These are phyloP conservation scores for Vaccinium darrowii DNA, from an alignment of 148 eudicot genomes.

Conservation along the genomic window DNA sequence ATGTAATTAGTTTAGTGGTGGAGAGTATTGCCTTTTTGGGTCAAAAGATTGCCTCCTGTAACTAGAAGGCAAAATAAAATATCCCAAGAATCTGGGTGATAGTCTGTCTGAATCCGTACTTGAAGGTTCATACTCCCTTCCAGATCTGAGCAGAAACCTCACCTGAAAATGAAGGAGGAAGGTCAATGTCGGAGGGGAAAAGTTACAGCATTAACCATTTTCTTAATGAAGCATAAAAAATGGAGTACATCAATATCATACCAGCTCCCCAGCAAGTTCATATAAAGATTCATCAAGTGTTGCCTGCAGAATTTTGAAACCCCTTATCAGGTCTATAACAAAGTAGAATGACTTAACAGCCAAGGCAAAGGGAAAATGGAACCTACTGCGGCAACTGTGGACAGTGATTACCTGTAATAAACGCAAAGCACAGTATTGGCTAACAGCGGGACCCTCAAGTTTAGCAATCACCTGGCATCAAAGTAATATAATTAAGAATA, in stretches of 20 bases:
- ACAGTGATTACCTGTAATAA: slow-evolving; percentile 71
- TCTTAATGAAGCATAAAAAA: neutral
- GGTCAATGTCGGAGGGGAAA: neutral
- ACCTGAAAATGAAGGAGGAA: slow-evolving; percentile 48
- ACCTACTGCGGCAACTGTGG: slow-evolving; percentile 6
- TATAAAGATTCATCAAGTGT: slow-evolving; percentile 92
- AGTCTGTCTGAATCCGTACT: neutral
- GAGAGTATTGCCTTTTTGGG: slow-evolving; percentile 53
- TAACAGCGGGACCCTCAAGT: slow-evolving; percentile 95
- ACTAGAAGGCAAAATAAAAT: slow-evolving; percentile 44
- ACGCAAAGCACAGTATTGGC: slow-evolving; percentile 95
- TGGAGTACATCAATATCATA: slow-evolving; percentile 26
- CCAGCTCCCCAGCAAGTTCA: slow-evolving; percentile 99
- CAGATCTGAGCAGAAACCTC: slow-evolving; percentile 93
- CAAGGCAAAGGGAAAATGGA: slow-evolving; percentile 2
- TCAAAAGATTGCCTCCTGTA: slow-evolving; percentile 62
- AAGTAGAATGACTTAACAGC: neutral
- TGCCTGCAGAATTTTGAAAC: slow-evolving; percentile 50
- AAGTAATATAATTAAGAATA: neutral
- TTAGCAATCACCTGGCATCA: slow-evolving; percentile 79
- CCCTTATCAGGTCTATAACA: slow-evolving; percentile 22
- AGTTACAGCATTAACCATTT: neutral
- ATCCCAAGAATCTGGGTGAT: slow-evolving; percentile 18
- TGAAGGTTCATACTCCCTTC: slow-evolving; percentile 44
- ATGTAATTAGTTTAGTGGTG: neutral